Conservation (phyloP, 1,139 yeast species). For the Blastobotrys proliferans region DNA sequence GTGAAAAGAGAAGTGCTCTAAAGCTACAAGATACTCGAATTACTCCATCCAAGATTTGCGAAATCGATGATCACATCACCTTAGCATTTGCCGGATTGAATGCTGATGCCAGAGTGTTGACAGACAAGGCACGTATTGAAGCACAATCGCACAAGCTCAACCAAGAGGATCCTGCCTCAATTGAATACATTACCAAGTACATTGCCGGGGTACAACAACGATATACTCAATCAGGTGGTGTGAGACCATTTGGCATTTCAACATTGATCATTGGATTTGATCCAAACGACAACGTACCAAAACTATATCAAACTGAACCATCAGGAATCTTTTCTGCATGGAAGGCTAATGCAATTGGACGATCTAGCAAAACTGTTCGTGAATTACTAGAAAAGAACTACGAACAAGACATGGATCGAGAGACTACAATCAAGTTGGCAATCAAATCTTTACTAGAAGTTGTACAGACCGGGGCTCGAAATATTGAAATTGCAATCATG, state of each 20-base stretch:
- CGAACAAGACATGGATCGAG: slow-evolving; percentile 65
- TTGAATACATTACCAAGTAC: slow-evolving; percentile 88
- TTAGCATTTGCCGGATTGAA: slow-evolving; percentile 96
- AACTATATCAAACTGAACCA: slow-evolving; percentile 92
- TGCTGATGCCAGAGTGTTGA: slow-evolving; percentile 94
- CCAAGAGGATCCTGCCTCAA: slow-evolving; percentile 87
- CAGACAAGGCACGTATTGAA: slow-evolving; percentile 93
- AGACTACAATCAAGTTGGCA: slow-evolving; percentile 74
- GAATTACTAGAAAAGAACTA: slow-evolving; percentile 93
- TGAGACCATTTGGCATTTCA: slow-evolving; percentile 91
- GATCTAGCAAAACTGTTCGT: slow-evolving; percentile 90
- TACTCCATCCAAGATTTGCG: slow-evolving; percentile 90
- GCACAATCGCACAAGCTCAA: slow-evolving; percentile 96
- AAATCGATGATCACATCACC: slow-evolving; percentile 84
- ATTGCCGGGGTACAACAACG: slow-evolving; percentile 97
- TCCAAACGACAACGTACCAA: slow-evolving; percentile 74
- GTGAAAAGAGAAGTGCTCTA: slow-evolving; percentile 93
- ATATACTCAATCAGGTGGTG: slow-evolving; percentile 98
- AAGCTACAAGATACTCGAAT: slow-evolving; percentile 95
- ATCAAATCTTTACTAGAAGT: slow-evolving; percentile 88
- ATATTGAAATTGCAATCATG: slow-evolving; percentile 88
- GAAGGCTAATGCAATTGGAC: slow-evolving; percentile 98
- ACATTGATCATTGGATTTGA: slow-evolving; percentile 96
- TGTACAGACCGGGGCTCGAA: slow-evolving; percentile 96
- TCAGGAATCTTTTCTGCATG: slow-evolving; percentile 98